These are phyloP conservation scores for Suhomyces sp. DNA, from an alignment of 805 yeast genomes.

Conservation along the genomic window DNA sequence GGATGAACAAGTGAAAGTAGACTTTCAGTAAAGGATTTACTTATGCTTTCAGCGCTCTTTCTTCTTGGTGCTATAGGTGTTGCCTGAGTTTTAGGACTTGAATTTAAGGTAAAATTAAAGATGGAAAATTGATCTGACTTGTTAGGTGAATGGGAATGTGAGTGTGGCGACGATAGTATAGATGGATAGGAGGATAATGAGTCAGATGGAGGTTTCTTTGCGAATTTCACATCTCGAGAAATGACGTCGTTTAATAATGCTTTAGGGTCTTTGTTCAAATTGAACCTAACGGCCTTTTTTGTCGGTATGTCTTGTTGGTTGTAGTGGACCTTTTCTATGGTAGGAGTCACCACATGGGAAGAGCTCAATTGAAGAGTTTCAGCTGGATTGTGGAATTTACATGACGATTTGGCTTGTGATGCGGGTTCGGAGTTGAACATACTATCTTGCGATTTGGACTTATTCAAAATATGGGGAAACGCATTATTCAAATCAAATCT, in stretches of 20 bases:
- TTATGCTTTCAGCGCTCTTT: constrained; percentile 18
- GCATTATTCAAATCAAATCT: constrained; percentile 28
- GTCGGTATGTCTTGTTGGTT: constrained; percentile 1
- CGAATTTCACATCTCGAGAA: constrained; percentile 6
- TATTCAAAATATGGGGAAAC: constrained; percentile 26
- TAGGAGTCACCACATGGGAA: constrained; percentile 22
- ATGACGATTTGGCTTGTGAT: constrained; percentile 4
- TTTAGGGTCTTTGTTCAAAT: constrained; percentile 11
- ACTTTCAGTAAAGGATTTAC: constrained; percentile 31
- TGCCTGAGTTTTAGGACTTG: constrained; percentile 13
- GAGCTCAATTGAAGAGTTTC: constrained; percentile 18
- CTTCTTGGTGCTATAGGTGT: constrained; percentile 6
- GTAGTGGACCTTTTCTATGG: constrained; percentile 31
- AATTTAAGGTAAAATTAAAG: constrained; percentile 16
- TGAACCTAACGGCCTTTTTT: constrained; percentile 1
- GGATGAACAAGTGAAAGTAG: constrained; percentile 21
- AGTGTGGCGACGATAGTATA: not conserved
- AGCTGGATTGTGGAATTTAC: constrained; percentile 39
- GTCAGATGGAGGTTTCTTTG: not conserved
- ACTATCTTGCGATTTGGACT: constrained; percentile 27
- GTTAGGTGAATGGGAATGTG: constrained; percentile 1
- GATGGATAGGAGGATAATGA: constrained; percentile 3
- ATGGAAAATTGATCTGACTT: constrained; percentile 15
- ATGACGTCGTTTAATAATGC: constrained; percentile 18
- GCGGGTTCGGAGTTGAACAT: constrained; percentile 8